Base-by-base conservation (phyloP, 208 protist genomes). In the Crithidia brevicula region DNA sequence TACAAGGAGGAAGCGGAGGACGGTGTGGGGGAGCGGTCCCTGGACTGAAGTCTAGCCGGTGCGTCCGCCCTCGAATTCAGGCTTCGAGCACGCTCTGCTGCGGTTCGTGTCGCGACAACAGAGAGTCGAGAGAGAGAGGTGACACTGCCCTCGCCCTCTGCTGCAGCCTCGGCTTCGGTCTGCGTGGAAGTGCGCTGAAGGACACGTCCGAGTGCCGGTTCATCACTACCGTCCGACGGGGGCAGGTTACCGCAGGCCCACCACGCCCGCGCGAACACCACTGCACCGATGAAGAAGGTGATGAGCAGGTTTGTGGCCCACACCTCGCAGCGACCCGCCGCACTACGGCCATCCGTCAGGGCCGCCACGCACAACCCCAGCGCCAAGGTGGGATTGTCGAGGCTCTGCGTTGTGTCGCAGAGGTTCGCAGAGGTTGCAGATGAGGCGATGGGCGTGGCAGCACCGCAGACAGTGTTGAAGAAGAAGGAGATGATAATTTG, bases 221-320 rank as follows among this genome's bases (percentile, higher is more conserved):
- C 54, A 36, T 60, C 28, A 23, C 11, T 11, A 20, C 20, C 46
- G 54, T 46, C 54, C 1, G 54, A 60, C 22, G 54, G 54, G 22
- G 54, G 54, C 3, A 60, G 54, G n/a, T 60, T 31, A 2, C 54
- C 54, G n/a, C 54, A 60, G 1, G 54, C 46, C 54, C 54, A 47
- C 54, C 54, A 60, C 23, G 46, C 46, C 23, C 54, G 36, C 33
- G 31, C 8, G 4, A 47, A 4, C 22, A 60, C 22, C 7, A 60
- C 54, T 13, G 36, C 54, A 4, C 10, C 54, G 3, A 60, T 15
- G 36, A 22, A 10, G 40, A 43, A 31, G 20, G 54, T 46, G 10
- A 60, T 30, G 36, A 60, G 33, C 1, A 47, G 22, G 28, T 60
- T 60, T 4, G 54, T 16, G 22, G 30, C 36, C 54, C 54, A 60